phyloP scores from a whole-genome alignment of 1,139 yeast genomes.

The Hansenula sp. region DNA sequence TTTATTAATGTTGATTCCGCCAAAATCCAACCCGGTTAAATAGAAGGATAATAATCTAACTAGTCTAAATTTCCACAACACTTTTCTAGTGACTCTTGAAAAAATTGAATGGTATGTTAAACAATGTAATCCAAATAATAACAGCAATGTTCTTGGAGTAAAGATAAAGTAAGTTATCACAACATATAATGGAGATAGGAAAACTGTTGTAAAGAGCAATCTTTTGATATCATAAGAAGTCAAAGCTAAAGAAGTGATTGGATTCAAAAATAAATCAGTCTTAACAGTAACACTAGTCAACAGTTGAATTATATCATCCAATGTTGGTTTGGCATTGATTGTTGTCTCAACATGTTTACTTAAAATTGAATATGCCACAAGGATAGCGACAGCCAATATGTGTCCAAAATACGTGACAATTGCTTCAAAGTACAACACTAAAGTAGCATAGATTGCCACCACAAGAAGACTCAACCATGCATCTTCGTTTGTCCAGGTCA shows the following conservation, averaged over 20 bases:
- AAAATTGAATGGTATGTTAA: constrained; percentile 85
- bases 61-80: constrained; percentile 77
- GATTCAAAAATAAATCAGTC: constrained; percentile 71
- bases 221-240: constrained; percentile 78
- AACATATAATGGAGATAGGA: constrained; percentile 80
- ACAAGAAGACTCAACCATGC: constrained; percentile 69
- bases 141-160: constrained; percentile 64
- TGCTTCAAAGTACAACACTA: constrained; percentile 69
- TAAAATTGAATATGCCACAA: constrained; percentile 62
- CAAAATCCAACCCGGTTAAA: constrained; percentile 82
- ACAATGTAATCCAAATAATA: constrained; percentile 56
- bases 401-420: constrained; percentile 80
- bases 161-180: constrained; percentile 61
- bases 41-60: constrained; percentile 72
- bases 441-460: constrained; percentile 50
- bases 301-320: constrained; percentile 85
- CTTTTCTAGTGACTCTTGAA: constrained; percentile 72
- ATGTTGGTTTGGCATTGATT: constrained; percentile 66
- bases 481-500: constrained; percentile 92
- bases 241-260: constrained; percentile 66
- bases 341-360: constrained; percentile 47
- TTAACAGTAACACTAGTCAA: constrained; percentile 72
- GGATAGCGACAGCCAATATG: constrained; percentile 59
- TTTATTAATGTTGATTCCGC: constrained; percentile 38
- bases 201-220: constrained; percentile 74